Conservation (phyloP, 805 yeast genomes). For the Yamadazyma sp. region DNA sequence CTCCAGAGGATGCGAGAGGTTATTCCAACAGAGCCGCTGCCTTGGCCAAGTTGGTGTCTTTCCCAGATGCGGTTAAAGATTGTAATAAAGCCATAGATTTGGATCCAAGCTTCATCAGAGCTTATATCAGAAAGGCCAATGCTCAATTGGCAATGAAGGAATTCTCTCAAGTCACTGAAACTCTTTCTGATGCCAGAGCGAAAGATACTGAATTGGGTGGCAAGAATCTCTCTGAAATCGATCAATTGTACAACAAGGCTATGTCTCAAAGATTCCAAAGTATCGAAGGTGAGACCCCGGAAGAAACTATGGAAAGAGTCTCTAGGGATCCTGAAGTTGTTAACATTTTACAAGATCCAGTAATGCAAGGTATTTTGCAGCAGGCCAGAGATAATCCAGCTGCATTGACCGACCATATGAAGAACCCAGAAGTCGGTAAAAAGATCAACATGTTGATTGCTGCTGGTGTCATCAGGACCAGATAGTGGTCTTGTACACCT, state of each 20-base stretch:
- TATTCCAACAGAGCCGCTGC: slow-evolving; percentile 99
- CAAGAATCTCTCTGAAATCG: slow-evolving; percentile 70
- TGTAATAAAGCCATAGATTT: slow-evolving; percentile 85
- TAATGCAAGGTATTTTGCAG: slow-evolving; percentile 90
- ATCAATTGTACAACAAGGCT: slow-evolving; percentile 77
- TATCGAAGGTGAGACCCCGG: slow-evolving; percentile 86
- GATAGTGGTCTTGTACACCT: no score
- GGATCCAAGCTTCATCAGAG: slow-evolving; percentile 89
- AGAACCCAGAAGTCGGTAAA: slow-evolving; percentile 86
- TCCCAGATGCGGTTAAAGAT: slow-evolving; percentile 94
- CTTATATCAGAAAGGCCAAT: slow-evolving; percentile 94
- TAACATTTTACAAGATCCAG: slow-evolving; percentile 86
- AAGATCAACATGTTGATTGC: slow-evolving; percentile 89
- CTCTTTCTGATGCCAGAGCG: slow-evolving; percentile 74
- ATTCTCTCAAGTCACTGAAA: slow-evolving; percentile 75
- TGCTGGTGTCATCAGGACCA: slow-evolving; percentile 94
- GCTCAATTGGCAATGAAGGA: slow-evolving; percentile 91
- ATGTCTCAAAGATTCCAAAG: slow-evolving; percentile 76
- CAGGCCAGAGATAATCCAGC: slow-evolving; percentile 97
- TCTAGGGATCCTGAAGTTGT: slow-evolving; percentile 93
- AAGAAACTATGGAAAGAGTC: slow-evolving; percentile 88
- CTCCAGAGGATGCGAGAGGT: slow-evolving; percentile 96
- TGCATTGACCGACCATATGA: slow-evolving; percentile 96
- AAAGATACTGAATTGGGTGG: slow-evolving; percentile 68
- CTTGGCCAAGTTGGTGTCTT: slow-evolving; percentile 87